A percentile compares a stretch with the other conserved stretches of the same genome.
These are phyloP conservation scores for Volvox africanus DNA, from an alignment of 139 green algal species.

Conservation along the genomic window DNA sequence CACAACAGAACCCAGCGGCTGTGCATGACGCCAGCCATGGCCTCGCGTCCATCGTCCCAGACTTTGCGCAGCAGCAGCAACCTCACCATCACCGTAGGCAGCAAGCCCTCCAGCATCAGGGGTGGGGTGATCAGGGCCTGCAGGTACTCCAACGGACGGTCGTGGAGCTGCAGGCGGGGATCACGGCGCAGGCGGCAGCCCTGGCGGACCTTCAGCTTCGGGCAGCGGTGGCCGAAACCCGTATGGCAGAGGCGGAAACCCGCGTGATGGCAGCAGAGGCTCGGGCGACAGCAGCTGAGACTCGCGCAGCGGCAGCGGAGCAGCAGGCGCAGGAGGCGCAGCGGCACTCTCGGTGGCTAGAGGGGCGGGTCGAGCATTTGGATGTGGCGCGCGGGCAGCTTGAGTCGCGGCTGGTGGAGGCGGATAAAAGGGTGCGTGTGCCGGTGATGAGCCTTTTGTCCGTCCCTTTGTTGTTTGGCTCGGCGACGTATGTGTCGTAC, in stretches of 20 bases:
- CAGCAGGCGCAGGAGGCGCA: not conserved
- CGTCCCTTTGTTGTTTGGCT: too few species aligned
- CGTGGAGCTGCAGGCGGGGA: not conserved
- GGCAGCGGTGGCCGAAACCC: not conserved
- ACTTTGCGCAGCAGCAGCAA: not conserved
- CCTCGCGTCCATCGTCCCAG: not conserved
- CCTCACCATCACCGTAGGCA: not conserved
- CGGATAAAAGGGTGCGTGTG: not conserved
- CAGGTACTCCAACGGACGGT: not conserved
- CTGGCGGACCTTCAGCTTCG: not conserved
- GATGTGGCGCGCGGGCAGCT: not conserved
- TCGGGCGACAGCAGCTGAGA: too few species aligned
- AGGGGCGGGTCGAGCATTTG: not conserved
- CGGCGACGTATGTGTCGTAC: too few species aligned
- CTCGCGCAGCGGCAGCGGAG: not conserved
- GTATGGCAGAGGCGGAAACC: too few species aligned
- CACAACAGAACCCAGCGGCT: not conserved
- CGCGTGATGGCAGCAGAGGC: too few species aligned
- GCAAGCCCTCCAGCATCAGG: not conserved
- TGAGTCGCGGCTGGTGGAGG: not conserved
- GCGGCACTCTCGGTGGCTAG: not conserved
- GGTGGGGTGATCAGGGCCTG: not conserved
- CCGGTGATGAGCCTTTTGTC: too few species aligned
- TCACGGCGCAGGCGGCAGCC: not conserved
- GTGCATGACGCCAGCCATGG: not conserved